These are phyloP conservation scores for Zymoseptoria ardabiliae DNA, from an alignment of 2,329 filamentous ascomycete species.

Conservation along the genomic window DNA sequence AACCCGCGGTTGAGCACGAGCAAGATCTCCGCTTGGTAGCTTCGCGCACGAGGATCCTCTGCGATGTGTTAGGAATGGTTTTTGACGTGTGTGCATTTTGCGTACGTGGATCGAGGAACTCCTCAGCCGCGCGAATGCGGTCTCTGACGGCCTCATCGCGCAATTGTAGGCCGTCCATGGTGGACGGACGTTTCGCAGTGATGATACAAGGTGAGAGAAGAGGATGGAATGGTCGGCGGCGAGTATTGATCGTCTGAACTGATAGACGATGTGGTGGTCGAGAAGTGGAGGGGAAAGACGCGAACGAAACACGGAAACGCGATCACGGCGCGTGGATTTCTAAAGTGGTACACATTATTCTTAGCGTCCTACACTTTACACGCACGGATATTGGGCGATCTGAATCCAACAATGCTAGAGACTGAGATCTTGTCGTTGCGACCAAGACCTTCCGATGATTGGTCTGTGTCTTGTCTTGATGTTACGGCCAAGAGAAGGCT, in stretches of 20 bases:
- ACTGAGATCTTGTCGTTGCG: no score
- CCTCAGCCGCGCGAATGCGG: slow-evolving; percentile 77
- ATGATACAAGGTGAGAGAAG: neutral
- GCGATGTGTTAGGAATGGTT: slow-evolving; percentile 6
- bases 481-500: no score
- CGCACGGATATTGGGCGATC: no score
- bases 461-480: no score
- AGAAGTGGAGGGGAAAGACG: neutral
- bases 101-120: slow-evolving; percentile 90
- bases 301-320: neutral
- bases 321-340: neutral
- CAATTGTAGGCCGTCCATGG: slow-evolving; percentile 67
- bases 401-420: no score
- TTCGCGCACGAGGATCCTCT: slow-evolving; percentile 56
- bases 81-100: slow-evolving; percentile 8
- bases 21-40: slow-evolving; percentile 85
- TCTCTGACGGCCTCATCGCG: slow-evolving; percentile 78
- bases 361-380: neutral
- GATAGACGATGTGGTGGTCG: neutral
- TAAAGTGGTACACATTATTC: neutral
- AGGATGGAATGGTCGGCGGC: neutral
- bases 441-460: no score
- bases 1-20: slow-evolving; percentile 59
- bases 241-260: neutral
- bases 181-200: neutral